A percentile compares a stretch with the other conserved stretches of the same genome.
These are phyloP conservation scores for Mortierella sp. DNA, from an alignment of 371 early-diverging fungal species.

Conservation along the genomic window DNA sequence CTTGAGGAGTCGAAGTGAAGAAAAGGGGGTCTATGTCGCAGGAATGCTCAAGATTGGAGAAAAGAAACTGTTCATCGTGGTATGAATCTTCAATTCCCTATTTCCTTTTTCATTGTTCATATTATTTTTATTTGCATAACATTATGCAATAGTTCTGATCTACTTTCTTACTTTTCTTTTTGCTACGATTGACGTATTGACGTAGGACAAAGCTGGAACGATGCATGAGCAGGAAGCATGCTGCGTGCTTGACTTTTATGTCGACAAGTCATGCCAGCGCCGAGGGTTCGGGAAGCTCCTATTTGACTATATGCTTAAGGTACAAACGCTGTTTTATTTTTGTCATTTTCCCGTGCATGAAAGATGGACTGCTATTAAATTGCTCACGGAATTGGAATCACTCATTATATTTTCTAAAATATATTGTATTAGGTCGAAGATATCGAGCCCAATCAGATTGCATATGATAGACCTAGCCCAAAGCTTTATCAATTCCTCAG, in stretches of 20 bases:
- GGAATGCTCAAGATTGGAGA: slow-evolving; percentile 58
- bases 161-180: slow-evolving; percentile 5
- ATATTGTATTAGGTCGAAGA: slow-evolving; percentile 47
- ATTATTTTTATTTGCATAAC: not conserved
- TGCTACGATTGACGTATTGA: no score
- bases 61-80: slow-evolving; percentile 53
- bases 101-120: not conserved
- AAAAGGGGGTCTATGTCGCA: slow-evolving; percentile 50
- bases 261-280: slow-evolving; percentile 46
- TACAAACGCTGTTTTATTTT: slow-evolving; percentile 12
- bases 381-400: not conserved
- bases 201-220: slow-evolving; percentile 41
- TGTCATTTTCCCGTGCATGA: slow-evolving; percentile 6
- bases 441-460: slow-evolving; percentile 46
- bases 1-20: slow-evolving; percentile 24
- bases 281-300: slow-evolving; percentile 47
- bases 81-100: not conserved
- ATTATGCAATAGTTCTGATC: not conserved
- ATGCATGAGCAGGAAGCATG: slow-evolving; percentile 53
- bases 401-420: not conserved
- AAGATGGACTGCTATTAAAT: not conserved
- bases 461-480: slow-evolving; percentile 54
- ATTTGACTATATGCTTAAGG: slow-evolving; percentile 56
- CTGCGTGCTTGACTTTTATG: slow-evolving; percentile 55
- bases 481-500: slow-evolving; percentile 46